Evolutionary conservation across 176 grass and related monocot species (phyloP), one percentile per base, ranked within the genome.

Genomic region (Eleusine indica): DNA sequence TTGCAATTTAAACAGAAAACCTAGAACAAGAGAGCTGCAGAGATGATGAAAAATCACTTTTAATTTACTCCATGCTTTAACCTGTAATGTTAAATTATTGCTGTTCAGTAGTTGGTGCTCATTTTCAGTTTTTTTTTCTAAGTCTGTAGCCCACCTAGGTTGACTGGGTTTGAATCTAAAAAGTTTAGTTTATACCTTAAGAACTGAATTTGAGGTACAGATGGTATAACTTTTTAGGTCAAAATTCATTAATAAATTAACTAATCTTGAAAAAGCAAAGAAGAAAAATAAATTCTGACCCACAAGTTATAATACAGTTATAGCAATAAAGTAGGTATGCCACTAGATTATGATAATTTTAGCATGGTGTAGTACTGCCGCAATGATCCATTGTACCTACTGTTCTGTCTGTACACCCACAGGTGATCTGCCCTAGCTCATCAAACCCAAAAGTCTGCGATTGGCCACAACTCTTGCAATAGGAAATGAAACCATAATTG

Each of bases 381-480:
- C 32, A 84, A 52, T 76, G 47, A 74, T 63, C 51, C 11, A 75
- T 38, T 89, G 66, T 89, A 81, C 74, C 87, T 92, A 98, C 96
- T 86, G 87, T 77, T 87, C 38, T 85, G 58, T 79, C 75, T 74
- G 87, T 83, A 86, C 91, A 98, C 17, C 87, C 51, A 66, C 96
- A 98, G 66, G 85, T 85, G 79, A 98, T 92, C 66, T 89, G 86
- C 35, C 91, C 93, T 74, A 98, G 83, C 82, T 98, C 96, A 29
- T 88, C 70, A 90, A 94, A 98, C 79, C 85, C 83, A 92, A 89
- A 95, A 83, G 87, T 93, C 79, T 88, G 87, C 68, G 93, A 87
- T 70, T 98, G 91, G 29, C 91, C 93, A 79, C 96, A 95, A 70
- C 64, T 84, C 61, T 92, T 95, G 87, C 93, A 98, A 51, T 98